These are phyloP conservation scores for Punica granatum DNA, from an alignment of 345 rosid genomes.

Conservation along the genomic window DNA sequence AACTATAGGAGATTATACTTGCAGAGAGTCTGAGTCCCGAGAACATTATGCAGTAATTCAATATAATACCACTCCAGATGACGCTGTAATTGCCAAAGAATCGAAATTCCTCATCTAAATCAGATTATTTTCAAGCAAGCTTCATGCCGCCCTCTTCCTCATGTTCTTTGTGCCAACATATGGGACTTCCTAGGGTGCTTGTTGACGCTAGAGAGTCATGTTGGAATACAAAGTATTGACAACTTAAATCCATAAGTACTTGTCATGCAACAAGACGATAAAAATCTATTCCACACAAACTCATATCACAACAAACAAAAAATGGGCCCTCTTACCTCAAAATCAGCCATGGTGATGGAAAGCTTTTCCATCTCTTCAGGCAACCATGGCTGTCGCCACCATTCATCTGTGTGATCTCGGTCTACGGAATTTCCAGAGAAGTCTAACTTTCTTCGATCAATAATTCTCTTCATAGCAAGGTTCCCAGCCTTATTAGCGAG, in stretches of 20 bases:
- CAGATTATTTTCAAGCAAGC: not conserved
- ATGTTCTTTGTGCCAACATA: too few species aligned
- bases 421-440: conserved; percentile 26
- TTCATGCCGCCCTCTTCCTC: too few species aligned
- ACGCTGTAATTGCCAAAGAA: too few species aligned
- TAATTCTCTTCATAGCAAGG: conserved; percentile 65
- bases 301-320: not conserved
- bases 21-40: not conserved
- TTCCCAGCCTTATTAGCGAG: conserved; percentile 77
- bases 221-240: too few species aligned
- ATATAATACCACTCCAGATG: not conserved
- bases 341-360: conserved; percentile 68
- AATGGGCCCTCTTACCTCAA: conserved; percentile 42
- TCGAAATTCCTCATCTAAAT: not conserved
- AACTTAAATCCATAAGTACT: too few species aligned
- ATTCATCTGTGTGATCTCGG: conserved; percentile 35
- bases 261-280: too few species aligned
- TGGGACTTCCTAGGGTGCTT: too few species aligned
- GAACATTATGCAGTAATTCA: not conserved
- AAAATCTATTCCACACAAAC: not conserved
- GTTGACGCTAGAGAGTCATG: too few species aligned
- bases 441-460: conserved; percentile 44
- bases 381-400: conserved; percentile 75
- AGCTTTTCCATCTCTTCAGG: conserved; percentile 76
- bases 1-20: not conserved